Evolutionary conservation across 805 yeast species (phyloP), one percentile per base, ranked within the genome.

Genomic region (Naumovozyma castellii): DNA sequence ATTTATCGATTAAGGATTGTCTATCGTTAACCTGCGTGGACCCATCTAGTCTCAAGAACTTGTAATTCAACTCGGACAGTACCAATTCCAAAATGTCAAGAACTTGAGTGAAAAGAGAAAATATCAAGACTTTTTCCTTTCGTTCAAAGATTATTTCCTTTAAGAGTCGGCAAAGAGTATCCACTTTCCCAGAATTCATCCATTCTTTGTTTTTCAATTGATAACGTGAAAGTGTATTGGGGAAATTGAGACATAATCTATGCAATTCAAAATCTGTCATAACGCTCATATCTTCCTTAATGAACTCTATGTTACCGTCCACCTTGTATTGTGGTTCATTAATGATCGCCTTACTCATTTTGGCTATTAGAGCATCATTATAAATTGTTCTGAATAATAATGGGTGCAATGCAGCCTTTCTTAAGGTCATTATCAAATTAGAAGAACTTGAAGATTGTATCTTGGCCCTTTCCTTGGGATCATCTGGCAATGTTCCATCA

Each of bases 391-490:
- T 69, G 65, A 90, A 88, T 43, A 92, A 65, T 38, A 92, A 63
- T 4, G 97, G 97, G 61, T 92, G 99, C 46, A 90, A 67, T 0
- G 97, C 80, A 2, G 96, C 95, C 57, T 92, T 92, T 50, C 99
- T 73, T 42, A 92, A 69, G 27, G 77, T 72, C 97, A 92, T 90
- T 47, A 92, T 72, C 32, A 84, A 73, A 54, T 88, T 90, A 15
- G 80, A 68, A 6, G 64, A 56, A 13, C 50, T 42, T 18, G 55
- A 43, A 5, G 43, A 40, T 18, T 45, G 44, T 1, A 80, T 63
- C 28, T 75, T 59, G 14, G 54, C 60, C 39, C 50, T 61, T 17
- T 50, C 61, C 45, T 49, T 58, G 5, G 46, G 40, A 25, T 46
- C 46, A n/a, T 41, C 37, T 6, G 54, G 50, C 14, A 51, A 30